These are phyloP conservation scores for Mycosphaerelloides madeirae DNA, from an alignment of 2,329 filamentous ascomycete species.

Conservation along the genomic window DNA sequence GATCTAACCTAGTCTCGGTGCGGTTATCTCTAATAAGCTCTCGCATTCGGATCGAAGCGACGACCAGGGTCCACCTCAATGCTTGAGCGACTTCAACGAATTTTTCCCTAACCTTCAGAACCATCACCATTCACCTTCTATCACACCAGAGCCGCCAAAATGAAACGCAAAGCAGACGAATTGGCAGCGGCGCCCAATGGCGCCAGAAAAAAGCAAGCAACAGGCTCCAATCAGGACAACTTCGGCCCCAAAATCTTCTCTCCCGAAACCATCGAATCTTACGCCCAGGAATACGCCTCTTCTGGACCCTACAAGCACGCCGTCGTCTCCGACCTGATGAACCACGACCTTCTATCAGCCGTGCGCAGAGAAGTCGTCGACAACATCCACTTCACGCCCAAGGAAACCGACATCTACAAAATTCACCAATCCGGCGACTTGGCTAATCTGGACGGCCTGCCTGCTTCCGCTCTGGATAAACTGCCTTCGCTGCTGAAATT, in stretches of 20 bases:
- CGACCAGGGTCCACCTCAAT: too few relatives aligned
- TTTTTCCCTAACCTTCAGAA: too few relatives aligned
- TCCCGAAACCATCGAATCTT: slow-evolving; percentile 52
- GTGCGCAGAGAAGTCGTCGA: slow-evolving; percentile 85
- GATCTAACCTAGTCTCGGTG: too few relatives aligned
- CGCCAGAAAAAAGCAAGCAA: slow-evolving; percentile 38
- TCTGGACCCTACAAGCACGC: slow-evolving; percentile 82
- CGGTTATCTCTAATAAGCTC: too few relatives aligned
- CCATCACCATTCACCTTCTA: too few relatives aligned
- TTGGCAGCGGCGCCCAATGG: slow-evolving; percentile 27
- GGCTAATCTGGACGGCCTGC: slow-evolving; percentile 90
- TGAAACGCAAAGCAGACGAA: slow-evolving; percentile 44
- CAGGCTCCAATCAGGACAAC: slow-evolving; percentile 43
- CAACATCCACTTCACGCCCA: slow-evolving; percentile 92
- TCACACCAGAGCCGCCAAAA: too few relatives aligned
- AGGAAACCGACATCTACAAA: slow-evolving; percentile 99
- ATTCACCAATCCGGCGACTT: slow-evolving; percentile 98
- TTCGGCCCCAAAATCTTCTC: slow-evolving; percentile 66
- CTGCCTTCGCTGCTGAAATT: slow-evolving; percentile 84
- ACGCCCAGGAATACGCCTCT: slow-evolving; percentile 58
- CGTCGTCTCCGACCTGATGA: slow-evolving; percentile 76
- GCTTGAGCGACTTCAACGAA: too few relatives aligned
- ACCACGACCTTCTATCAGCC: slow-evolving; percentile 73
- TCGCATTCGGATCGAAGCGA: too few relatives aligned
- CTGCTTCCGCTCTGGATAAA: slow-evolving; percentile 76